phyloP scores from a whole-genome alignment of 768 basidiomycete species.

The Lactifluus rugatus region DNA sequence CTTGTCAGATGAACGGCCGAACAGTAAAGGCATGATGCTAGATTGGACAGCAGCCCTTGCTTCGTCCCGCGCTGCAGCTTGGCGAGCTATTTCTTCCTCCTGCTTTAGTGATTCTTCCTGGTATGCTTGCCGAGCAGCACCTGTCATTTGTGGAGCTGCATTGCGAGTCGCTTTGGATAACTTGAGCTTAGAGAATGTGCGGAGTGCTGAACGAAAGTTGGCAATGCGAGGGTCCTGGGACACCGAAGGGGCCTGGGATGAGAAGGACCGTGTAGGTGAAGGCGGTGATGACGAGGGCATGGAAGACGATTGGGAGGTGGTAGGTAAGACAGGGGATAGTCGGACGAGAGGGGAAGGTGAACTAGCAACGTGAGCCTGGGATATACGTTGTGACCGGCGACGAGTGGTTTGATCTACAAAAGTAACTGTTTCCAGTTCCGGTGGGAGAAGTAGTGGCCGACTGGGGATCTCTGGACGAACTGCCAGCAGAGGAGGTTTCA shows the following conservation, averaged over 20 bases:
- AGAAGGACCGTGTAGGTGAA: background rate
- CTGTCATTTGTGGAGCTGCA: background rate
- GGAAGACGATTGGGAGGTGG: background rate
- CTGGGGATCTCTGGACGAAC: background rate
- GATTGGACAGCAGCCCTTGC: background rate
- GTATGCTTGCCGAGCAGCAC: background rate
- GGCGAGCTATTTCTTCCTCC: background rate
- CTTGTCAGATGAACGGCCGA: slow-evolving; percentile 24
- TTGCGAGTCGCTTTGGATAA: slow-evolving; percentile 1
- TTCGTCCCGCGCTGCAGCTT: background rate
- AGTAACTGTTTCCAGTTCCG: background rate
- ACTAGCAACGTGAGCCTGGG: background rate
- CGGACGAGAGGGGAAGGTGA: background rate
- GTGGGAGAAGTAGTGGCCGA: background rate
- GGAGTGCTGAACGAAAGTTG: slow-evolving; percentile 4
- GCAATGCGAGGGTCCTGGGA: background rate
- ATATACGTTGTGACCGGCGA: background rate
- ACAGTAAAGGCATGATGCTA: slow-evolving; percentile 28
- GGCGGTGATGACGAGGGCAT: background rate
- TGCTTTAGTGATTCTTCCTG: background rate
- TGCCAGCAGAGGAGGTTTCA: background rate
- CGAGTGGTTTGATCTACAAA: background rate
- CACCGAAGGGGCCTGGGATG: background rate
- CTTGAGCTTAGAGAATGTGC: too few species aligned
- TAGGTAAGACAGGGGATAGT: background rate